These are phyloP conservation scores for Phyllachora maydis DNA, from an alignment of 2,329 filamentous ascomycete genomes.

Conservation along the genomic window DNA sequence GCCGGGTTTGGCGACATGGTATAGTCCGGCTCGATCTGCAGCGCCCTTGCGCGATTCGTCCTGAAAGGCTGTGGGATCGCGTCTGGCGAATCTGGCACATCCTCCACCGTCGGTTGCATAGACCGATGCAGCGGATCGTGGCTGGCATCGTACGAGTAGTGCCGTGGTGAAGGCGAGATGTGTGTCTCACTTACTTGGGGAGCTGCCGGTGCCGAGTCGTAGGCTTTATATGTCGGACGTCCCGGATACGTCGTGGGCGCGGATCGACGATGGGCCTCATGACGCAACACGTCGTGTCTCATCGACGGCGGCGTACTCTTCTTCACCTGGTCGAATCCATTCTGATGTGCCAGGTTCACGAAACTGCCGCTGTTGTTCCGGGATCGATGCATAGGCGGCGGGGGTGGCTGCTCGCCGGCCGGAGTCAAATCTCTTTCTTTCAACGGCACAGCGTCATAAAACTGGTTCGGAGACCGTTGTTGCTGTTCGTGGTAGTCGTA, in stretches of 20 bases:
- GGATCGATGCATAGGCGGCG: conserved; percentile 32
- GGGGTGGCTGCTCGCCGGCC: conserved; percentile 27
- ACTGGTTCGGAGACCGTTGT: conserved; percentile 15
- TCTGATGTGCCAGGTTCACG: conserved; percentile 19
- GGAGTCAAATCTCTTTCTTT: conserved; percentile 10
- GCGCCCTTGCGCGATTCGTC: too few relatives aligned
- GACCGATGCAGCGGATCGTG: conserved; percentile 25
- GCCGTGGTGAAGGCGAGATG: conserved; percentile 18
- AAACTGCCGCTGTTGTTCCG: conserved; percentile 21
- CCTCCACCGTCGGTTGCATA: conserved; percentile 43
- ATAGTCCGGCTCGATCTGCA: conserved; percentile 13
- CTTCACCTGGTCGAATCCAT: conserved; percentile 17
- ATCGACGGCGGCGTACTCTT: conserved; percentile 24
- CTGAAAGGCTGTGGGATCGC: conserved; percentile 9
- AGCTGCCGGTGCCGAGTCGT: conserved; percentile 23
- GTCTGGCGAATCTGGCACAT: conserved; percentile 38
- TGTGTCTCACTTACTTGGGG: conserved; percentile 4
- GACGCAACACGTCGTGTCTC: conserved; percentile 36
- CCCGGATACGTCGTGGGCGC: conserved; percentile 25
- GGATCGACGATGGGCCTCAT: conserved; percentile 33
- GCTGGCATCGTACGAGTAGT: conserved; percentile 27
- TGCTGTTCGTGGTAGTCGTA: conserved; percentile 14
- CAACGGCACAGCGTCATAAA: conserved; percentile 13
- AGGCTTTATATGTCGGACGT: conserved; percentile 28
- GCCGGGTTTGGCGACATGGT: too few relatives aligned